phyloP scores from a whole-genome alignment of 2,329 filamentous ascomycete species.

The Alternaria consortialis region DNA sequence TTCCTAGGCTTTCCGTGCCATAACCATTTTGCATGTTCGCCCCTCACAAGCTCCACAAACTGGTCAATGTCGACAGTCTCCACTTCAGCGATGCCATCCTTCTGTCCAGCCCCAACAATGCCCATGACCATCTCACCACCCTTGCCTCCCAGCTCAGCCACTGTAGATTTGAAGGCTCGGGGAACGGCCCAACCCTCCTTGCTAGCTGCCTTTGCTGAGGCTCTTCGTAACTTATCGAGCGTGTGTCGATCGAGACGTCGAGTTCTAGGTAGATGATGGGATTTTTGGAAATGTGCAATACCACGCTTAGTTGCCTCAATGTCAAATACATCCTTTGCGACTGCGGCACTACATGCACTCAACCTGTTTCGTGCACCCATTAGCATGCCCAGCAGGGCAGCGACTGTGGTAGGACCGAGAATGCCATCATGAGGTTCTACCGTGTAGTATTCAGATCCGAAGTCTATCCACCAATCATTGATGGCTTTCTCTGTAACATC shows the following conservation, averaged over 20 bases:
- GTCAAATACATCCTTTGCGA: conserved; percentile 92
- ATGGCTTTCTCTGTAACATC: conserved; percentile 91
- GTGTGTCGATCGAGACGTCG: conserved; percentile 85
- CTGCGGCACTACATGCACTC: conserved; percentile 82
- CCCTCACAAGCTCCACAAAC: conserved; percentile 79
- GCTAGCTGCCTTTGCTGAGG: conserved; percentile 88
- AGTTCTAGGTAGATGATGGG: conserved; percentile 80
- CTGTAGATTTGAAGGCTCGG: conserved; percentile 91
- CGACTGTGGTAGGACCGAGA: conserved; percentile 88
- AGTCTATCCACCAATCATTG: conserved; percentile 94
- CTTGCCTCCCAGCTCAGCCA: conserved; percentile 92
- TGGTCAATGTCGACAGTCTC: conserved; percentile 90
- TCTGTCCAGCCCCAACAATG: conserved; percentile 85
- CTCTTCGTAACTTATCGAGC: conserved; percentile 78
- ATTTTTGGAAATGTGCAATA: conserved; percentile 88
- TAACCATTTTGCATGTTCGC: conserved; percentile 89
- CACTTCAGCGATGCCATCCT: conserved; percentile 88
- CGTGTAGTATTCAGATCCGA: conserved; percentile 91
- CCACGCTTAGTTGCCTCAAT: conserved; percentile 81
- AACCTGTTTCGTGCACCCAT: conserved; percentile 91
- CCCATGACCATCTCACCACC: conserved; percentile 94
- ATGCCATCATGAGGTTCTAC: conserved; percentile 93
- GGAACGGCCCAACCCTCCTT: conserved; percentile 93
- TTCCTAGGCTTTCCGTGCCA: conserved; percentile 92
- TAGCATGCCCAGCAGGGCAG: conserved; percentile 84